phyloP scores from a whole-genome alignment of 2,329 filamentous ascomycete genomes.

The Tolypocladium cylindrosporum region DNA sequence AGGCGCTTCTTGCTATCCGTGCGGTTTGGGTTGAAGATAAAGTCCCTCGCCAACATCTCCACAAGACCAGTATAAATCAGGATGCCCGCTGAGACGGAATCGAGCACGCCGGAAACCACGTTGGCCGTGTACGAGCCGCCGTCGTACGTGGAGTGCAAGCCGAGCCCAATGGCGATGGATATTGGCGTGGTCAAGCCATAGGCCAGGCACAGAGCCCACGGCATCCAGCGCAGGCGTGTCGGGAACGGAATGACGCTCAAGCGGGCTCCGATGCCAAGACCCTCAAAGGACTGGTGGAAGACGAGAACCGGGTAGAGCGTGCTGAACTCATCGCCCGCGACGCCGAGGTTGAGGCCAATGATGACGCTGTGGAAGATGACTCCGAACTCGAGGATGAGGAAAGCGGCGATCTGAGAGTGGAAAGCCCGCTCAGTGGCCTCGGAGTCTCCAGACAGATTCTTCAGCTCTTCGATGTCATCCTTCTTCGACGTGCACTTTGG shows the following conservation, averaged over 20 bases:
- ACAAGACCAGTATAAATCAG: not conserved
- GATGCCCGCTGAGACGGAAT: not conserved
- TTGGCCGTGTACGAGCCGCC: not conserved
- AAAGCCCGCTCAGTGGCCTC: conserved; percentile 3
- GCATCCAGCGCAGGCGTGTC: conserved; percentile 28
- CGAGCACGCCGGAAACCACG: not conserved
- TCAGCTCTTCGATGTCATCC: not conserved
- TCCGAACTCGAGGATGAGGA: conserved; percentile 46
- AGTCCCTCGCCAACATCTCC: conserved; percentile 34
- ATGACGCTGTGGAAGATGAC: conserved; percentile 56
- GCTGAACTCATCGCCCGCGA: conserved; percentile 45
- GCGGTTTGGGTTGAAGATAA: conserved; percentile 80
- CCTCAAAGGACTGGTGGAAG: conserved; percentile 56
- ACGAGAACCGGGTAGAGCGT: conserved; percentile 50
- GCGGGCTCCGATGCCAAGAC: conserved; percentile 50
- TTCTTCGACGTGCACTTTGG: not conserved
- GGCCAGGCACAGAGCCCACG: conserved; percentile 35
- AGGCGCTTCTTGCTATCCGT: conserved; percentile 32
- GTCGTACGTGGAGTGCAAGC: conserved; percentile 23
- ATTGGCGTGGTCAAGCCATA: conserved; percentile 44
- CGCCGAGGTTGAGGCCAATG: conserved; percentile 52
- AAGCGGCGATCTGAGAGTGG: conserved; percentile 31
- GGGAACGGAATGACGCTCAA: conserved; percentile 47
- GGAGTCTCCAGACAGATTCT: not conserved
- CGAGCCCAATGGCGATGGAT: conserved; percentile 38